Evolutionary conservation across 2,329 filamentous ascomycete species (phyloP).

Genomic region (Colletotrichum tofieldiae): DNA sequence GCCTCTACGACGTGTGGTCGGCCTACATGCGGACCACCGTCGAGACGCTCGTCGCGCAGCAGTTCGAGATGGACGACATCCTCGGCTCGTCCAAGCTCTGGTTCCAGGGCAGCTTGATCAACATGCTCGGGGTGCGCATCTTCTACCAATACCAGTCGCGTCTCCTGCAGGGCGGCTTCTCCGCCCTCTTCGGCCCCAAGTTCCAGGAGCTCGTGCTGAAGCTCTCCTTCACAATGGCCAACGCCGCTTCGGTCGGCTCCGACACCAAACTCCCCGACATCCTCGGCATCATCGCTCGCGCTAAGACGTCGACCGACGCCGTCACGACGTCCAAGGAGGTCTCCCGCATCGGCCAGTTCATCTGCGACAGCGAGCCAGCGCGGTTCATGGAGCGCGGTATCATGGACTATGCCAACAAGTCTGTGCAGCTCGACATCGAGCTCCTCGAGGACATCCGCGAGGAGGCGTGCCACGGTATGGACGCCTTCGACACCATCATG

Average conservation of each 20-base stretch:
- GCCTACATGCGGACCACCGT: conserved; percentile 64
- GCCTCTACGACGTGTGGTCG: conserved; percentile 65
- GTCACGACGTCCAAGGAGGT: conserved; percentile 64
- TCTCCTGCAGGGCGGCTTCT: conserved; percentile 62
- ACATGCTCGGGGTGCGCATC: conserved; percentile 64
- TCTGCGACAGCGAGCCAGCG: conserved; percentile 61
- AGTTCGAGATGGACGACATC: conserved; percentile 68
- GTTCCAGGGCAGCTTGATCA: conserved; percentile 63
- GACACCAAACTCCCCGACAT: conserved; percentile 61
- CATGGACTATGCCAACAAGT: conserved; percentile 64
- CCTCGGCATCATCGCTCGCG: conserved; percentile 58
- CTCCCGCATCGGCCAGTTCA: conserved; percentile 64
- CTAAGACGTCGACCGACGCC: conserved; percentile 62
- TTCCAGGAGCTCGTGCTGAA: conserved; percentile 68
- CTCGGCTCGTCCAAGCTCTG: conserved; percentile 62
- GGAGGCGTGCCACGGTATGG: conserved; percentile 69
- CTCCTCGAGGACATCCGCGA: conserved; percentile 68
- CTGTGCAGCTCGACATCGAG: conserved; percentile 66
- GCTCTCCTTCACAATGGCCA: conserved; percentile 66
- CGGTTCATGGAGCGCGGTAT: conserved; percentile 68
- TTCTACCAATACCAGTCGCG: conserved; percentile 69
- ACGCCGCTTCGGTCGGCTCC: conserved; percentile 52
- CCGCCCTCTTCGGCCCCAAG: conserved; percentile 66
- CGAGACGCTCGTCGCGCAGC: conserved; percentile 67
- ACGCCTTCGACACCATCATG: conserved; percentile 66